Conservation (phyloP, 2,329 filamentous ascomycete genomes). For the Penicillium sp. region DNA sequence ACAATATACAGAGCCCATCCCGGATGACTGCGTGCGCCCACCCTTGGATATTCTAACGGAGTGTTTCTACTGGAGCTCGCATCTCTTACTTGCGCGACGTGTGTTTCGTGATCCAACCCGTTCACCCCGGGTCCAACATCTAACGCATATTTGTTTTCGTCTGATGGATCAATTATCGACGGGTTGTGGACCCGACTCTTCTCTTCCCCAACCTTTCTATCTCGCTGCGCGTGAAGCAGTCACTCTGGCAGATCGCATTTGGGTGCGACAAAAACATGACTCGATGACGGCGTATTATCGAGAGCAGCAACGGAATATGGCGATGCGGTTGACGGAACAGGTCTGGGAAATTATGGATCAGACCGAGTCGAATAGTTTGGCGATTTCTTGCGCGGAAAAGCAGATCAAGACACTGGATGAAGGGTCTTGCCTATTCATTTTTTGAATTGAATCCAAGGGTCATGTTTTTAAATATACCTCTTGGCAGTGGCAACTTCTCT, state of each 20-base stretch:
- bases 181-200: conserved; percentile 24
- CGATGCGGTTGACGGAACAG: conserved; percentile 22
- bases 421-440: conserved; percentile 22
- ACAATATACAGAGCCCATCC: conserved; percentile 2
- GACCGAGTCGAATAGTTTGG: not conserved
- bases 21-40: not conserved
- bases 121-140: conserved; percentile 21
- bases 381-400: conserved; percentile 3
- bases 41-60: conserved; percentile 25
- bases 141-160: conserved; percentile 20
- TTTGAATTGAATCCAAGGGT: conserved; percentile 5
- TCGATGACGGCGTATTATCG: conserved; percentile 27
- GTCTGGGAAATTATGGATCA: conserved; percentile 23
- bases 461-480: conserved; percentile 2
- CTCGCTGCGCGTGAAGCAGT: conserved; percentile 23
- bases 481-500: not conserved
- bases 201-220: conserved; percentile 24
- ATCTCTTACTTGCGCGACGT: conserved; percentile 24
- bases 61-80: conserved; percentile 25
- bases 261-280: conserved; percentile 23
- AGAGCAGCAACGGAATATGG: conserved; percentile 24
- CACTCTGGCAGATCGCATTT: conserved; percentile 14
- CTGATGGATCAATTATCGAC: conserved; percentile 24
- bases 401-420: conserved; percentile 17
- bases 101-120: conserved; percentile 22